Evolutionary conservation across 2,329 filamentous ascomycete species (phyloP).

Genomic region (Cladosporium sphaerospermum): DNA sequence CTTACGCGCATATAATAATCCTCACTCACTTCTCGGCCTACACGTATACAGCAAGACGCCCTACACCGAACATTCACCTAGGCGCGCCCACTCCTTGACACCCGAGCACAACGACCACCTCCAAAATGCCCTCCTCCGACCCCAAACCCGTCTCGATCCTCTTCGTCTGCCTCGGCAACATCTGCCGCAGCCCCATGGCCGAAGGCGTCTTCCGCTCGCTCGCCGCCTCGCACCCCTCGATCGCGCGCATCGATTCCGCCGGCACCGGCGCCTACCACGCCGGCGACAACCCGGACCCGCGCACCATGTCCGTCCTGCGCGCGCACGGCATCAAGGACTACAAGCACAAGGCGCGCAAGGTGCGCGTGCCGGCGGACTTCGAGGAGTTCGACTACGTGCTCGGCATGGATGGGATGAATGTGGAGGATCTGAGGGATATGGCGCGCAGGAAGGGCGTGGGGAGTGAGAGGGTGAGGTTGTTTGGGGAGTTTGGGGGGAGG

Average conservation of each 20-base stretch:
- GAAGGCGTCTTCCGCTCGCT: conserved; percentile 84
- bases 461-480: conserved; percentile 52
- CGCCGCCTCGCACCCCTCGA: conserved; percentile 48
- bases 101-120: not conserved
- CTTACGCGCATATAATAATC: too few relatives aligned
- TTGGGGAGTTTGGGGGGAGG: conserved; percentile 70
- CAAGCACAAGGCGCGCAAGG: conserved; percentile 68
- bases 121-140: conserved; percentile 14
- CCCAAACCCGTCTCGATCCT: conserved; percentile 59
- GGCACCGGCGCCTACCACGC: conserved; percentile 86
- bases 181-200: conserved; percentile 88
- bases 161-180: conserved; percentile 96
- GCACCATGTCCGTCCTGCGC: conserved; percentile 74
- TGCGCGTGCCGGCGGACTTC: conserved; percentile 65
- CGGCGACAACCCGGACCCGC: conserved; percentile 68
- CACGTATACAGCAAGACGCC: too few relatives aligned
- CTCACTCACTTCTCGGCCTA: too few relatives aligned
- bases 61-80: too few relatives aligned
- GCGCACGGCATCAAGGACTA: conserved; percentile 72
- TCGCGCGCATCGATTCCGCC: conserved; percentile 74
- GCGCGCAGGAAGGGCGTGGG: conserved; percentile 45
- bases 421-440: conserved; percentile 61
- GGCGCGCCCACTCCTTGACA: too few relatives aligned
- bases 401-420: conserved; percentile 84
- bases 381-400: conserved; percentile 85